Evolutionary conservation across 139 green algal genomes (phyloP), one percentile per base, ranked within the genome.

Genomic region (Coccomyxa sp.): DNA sequence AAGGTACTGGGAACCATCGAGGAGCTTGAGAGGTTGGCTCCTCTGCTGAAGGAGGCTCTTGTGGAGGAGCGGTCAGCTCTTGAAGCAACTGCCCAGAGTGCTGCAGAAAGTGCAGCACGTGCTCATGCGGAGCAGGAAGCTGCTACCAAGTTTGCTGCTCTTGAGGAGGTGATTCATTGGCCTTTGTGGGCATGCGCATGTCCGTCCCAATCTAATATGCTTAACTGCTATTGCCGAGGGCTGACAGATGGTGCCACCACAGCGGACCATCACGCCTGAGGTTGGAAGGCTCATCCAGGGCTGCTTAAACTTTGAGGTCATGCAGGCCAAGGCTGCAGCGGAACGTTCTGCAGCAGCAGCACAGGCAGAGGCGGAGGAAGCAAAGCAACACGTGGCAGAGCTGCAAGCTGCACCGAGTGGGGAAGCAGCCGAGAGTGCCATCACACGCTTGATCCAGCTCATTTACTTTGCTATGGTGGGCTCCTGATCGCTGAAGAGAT

Each of bases 11-110:
- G 82, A 0, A 80, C 84, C 51, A 83, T 91, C n/a, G 88, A 92
- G 17, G 90, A 93, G 85, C 86, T 93, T 58, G 86, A 92, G 85
- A 84, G 82, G 66, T 74, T 93, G 67, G 38, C 76, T 0, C 75
- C 68, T 9, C 28, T 88, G 38, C 81, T 92, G 59, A 82, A 80
- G 79, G 88, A 88, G 32, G 30, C 21, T 15, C 51, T 27, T 18
- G 18, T 10, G 21, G 45, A 31, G 45, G 45, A 32, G 13, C 27
- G 25, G 15, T 38, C 25, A n/a, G 15, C 13, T 17, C 25, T 25
- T n/a, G 25, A 68, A 21, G 17, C 4, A 21, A 13, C 58, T 14
- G 63, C 63, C 58, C 13, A 74, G 66, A 27, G 45, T 58, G 1
- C 59, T 38, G 45, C 31, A 45, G 4, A 31, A 30, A 77, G 12